Conservation (phyloP, 352 stramenopile species). For the Globisporangium spinosum region DNA sequence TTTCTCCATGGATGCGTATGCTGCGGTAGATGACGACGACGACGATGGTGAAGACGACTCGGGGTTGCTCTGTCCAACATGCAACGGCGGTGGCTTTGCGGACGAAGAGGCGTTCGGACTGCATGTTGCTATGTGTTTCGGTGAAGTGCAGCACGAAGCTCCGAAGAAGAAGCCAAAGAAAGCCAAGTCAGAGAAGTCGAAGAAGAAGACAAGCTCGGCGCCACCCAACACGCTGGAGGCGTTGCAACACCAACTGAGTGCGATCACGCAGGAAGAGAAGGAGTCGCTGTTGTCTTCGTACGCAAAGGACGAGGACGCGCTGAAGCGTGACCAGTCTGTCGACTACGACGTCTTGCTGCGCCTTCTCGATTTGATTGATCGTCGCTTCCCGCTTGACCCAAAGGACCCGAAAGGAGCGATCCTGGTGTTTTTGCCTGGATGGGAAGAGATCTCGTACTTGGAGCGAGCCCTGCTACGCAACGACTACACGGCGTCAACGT, state of each 20-base stretch:
- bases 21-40: not conserved
- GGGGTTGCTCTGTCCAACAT: slow-evolving; percentile 80
- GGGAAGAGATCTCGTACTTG: slow-evolving; percentile 83
- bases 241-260: slow-evolving; percentile 31
- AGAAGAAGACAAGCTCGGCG: slow-evolving; percentile 16
- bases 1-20: slow-evolving; percentile 18
- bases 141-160: slow-evolving; percentile 25
- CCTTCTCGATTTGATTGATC: slow-evolving; percentile 56
- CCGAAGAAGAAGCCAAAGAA: slow-evolving; percentile 23
- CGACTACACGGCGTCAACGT: slow-evolving; percentile 40
- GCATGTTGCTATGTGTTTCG: slow-evolving; percentile 83
- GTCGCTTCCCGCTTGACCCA: slow-evolving; percentile 44
- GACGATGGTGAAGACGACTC: slow-evolving; percentile 15
- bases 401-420: slow-evolving; percentile 61
- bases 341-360: slow-evolving; percentile 70
- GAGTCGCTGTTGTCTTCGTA: slow-evolving; percentile 47
- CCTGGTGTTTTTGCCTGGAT: slow-evolving; percentile 79
- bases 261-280: slow-evolving; percentile 33
- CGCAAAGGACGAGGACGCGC: slow-evolving; percentile 52
- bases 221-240: slow-evolving; percentile 30
- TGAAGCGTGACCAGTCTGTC: slow-evolving; percentile 59
- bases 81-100: slow-evolving; percentile 57
- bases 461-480: slow-evolving; percentile 59
- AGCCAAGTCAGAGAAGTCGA: not conserved
- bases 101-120: slow-evolving; percentile 85